These are phyloP conservation scores for Gnaphalium uliginosum DNA, from an alignment of 129 eudicot genomes.

Conservation along the genomic window DNA sequence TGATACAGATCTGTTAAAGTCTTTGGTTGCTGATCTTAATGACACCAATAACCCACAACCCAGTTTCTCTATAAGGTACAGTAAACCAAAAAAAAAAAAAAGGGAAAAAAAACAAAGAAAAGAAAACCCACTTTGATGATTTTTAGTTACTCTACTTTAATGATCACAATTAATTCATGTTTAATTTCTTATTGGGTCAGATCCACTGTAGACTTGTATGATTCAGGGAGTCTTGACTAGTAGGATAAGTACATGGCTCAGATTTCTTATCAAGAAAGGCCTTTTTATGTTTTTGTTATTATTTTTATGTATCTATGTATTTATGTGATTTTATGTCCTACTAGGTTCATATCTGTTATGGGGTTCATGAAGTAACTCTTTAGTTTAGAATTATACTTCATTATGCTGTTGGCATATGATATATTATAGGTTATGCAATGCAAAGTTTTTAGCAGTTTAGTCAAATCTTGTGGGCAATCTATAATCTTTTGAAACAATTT, in stretches of 20 bases:
- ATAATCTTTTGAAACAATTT: background rate
- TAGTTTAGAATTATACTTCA: slow-evolving; percentile 15
- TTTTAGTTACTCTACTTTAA: slow-evolving; percentile 8
- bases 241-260: slow-evolving; percentile 19
- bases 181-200: slow-evolving; percentile 38
- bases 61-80: slow-evolving; percentile 74
- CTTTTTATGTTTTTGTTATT: slow-evolving; percentile 8
- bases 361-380: background rate
- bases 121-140: slow-evolving; percentile 4
- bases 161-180: slow-evolving; percentile 21
- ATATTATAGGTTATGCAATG: slow-evolving; percentile 14
- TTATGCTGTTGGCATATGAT: slow-evolving; percentile 32
- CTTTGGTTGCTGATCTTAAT: slow-evolving; percentile 35
- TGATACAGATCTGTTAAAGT: slow-evolving; percentile 36
- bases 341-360: background rate
- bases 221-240: slow-evolving; percentile 29
- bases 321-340: slow-evolving; percentile 42
- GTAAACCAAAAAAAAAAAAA: slow-evolving; percentile 26
- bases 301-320: background rate
- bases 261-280: slow-evolving; percentile 24
- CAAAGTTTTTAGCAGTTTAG: background rate
- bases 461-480: background rate
- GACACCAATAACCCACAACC: slow-evolving; percentile 32
- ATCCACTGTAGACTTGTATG: slow-evolving; percentile 35
- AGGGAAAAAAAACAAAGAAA: slow-evolving; percentile 49